Percentiles rank a stretch among this genome's conserved stretches.
phyloP scores from a whole-genome alignment of 2,329 filamentous ascomycete species.

The Trichoderma oligosporum region DNA sequence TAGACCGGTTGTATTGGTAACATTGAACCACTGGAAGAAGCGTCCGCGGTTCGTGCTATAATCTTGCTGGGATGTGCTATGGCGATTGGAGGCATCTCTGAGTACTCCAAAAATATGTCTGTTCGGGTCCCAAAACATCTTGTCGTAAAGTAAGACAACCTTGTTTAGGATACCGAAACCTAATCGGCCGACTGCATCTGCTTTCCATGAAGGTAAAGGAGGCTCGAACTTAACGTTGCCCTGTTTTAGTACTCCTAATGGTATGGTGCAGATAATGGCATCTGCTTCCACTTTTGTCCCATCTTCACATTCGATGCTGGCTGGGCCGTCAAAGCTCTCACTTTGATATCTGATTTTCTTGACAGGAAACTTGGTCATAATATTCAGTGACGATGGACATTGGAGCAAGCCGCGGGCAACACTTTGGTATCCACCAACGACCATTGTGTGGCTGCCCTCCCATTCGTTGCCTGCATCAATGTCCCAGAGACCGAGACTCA shows the following conservation, averaged over 20 bases:
- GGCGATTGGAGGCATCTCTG: conserved; percentile 64
- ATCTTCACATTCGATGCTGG: conserved; percentile 70
- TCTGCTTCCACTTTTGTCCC: conserved; percentile 79
- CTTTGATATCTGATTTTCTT: conserved; percentile 65
- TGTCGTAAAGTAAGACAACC: conserved; percentile 82
- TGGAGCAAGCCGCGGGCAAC: conserved; percentile 82
- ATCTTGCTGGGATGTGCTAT: conserved; percentile 73
- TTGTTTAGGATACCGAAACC: conserved; percentile 96
- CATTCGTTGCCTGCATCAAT: conserved; percentile 98
- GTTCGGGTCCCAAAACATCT: conserved; percentile 84
- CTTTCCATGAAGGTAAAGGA: conserved; percentile 82
- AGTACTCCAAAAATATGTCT: conserved; percentile 93
- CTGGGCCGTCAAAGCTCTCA: conserved; percentile 43
- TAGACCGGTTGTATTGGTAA: conserved; percentile 80
- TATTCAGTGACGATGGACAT: conserved; percentile 70
- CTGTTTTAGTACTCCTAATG: conserved; percentile 88
- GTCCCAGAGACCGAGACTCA: conserved; percentile 91
- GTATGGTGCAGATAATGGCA: conserved; percentile 83
- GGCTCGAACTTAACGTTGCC: conserved; percentile 80
- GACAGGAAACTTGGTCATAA: conserved; percentile 70
- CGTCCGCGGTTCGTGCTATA: conserved; percentile 78
- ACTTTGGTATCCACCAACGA: conserved; percentile 90
- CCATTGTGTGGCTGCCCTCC: conserved; percentile 89
- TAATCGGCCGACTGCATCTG: conserved; percentile 72
- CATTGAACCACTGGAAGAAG: conserved; percentile 98